phyloP scores from a whole-genome alignment of 2,329 filamentous ascomycete species.

The Setomelanomma holmii region DNA sequence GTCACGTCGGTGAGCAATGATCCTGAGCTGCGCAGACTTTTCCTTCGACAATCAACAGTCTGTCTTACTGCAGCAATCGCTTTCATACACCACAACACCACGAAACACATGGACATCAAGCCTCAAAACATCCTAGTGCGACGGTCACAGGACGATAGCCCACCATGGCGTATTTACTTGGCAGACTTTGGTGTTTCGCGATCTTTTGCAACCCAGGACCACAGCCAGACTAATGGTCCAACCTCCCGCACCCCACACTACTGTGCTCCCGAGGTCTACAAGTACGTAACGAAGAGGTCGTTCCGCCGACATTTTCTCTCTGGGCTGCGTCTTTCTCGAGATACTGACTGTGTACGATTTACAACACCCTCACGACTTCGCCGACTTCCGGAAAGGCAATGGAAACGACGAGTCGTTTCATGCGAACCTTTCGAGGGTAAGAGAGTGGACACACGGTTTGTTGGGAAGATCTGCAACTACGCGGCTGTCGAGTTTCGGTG shows the following conservation, averaged over 20 bases:
- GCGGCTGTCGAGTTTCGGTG: too few species aligned
- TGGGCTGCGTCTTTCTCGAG: slow-evolving; percentile 23
- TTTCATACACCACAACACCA: background rate
- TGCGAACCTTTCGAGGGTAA: background rate
- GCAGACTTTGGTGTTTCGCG: slow-evolving; percentile 29
- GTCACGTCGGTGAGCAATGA: background rate
- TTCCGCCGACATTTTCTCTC: slow-evolving; percentile 24
- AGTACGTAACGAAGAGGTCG: slow-evolving; percentile 15
- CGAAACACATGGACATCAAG: background rate
- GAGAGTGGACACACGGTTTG: too few species aligned
- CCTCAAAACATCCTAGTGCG: background rate
- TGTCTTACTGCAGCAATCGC: background rate
- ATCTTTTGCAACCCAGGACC: slow-evolving; percentile 15
- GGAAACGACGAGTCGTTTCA: background rate
- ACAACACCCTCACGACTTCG: background rate
- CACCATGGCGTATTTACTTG: slow-evolving; percentile 18
- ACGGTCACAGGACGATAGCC: slow-evolving; percentile 1
- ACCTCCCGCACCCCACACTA: slow-evolving; percentile 22
- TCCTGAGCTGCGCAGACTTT: background rate
- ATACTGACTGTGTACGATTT: slow-evolving; percentile 8
- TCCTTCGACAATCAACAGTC: too few species aligned
- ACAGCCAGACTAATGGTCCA: slow-evolving; percentile 25
- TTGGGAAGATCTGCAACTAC: too few species aligned
- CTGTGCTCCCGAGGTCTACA: slow-evolving; percentile 25
- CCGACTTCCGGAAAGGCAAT: background rate